Base-by-base conservation (phyloP, 2,329 filamentous ascomycete genomes). In the Acephala macrosclerotiorum region DNA sequence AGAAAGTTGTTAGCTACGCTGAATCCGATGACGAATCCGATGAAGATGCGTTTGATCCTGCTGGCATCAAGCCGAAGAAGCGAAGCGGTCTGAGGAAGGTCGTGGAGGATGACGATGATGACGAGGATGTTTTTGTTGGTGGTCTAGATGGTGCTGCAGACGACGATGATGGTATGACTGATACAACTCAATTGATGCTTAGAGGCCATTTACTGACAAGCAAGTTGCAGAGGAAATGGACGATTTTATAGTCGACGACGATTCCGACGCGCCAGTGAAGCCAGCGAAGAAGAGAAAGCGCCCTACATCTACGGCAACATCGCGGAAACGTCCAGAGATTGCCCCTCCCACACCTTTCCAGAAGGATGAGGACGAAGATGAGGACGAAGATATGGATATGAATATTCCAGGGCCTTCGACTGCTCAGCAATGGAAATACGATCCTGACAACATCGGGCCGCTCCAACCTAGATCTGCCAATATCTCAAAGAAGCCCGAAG, bases 231-330 rank as follows among this genome's bases (percentile, higher is more conserved):
- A 84, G 79, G 92, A 96, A 61, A 88, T 96, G 81, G 93, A 90
- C 67, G 92, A 97, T 76, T 98, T 98, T 74, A 84, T 98, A 26
- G 94, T 91, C 4, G 73, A 76, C 5, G 94, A 97, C 73, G 93
- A 96, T 49, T 95, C 93, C 0, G 94, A 97, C 57, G 91, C 89
- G 20, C 75, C 83, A 68, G 70, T 82, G 72, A 76, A 84, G 45
- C 58, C 70, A 26, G 82, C 90, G 0, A 91, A 88, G 75, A 97
- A 97, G 79, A 82, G 91, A 64, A 85, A 85, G 73, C 85, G 91
- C n/a, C 77, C 87, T 2, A 72, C 78, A 8, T 74, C 83, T 14
- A 85, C 87, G 74, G 67, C 82, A 16, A 75, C 80, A 0, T 79
- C 88, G 0, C 84, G 90, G 58, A 95, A 95, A 76, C 84, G 87